Conservation (phyloP, 768 basidiomycete species). For the Termitomyces sp. region DNA sequence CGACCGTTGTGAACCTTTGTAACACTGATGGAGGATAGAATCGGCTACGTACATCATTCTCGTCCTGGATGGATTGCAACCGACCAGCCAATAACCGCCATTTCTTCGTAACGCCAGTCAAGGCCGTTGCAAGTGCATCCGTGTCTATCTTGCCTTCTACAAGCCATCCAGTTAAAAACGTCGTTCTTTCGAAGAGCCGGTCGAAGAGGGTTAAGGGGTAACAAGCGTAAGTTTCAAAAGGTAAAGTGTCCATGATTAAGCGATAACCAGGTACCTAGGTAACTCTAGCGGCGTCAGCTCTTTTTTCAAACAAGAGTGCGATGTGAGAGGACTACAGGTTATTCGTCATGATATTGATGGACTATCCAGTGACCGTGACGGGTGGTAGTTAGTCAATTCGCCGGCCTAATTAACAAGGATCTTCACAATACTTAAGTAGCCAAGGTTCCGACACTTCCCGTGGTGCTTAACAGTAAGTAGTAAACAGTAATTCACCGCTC, state of each 20-base stretch:
- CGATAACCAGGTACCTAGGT: background rate
- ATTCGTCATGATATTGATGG: background rate
- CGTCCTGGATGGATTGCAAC: slow-evolving; percentile 17
- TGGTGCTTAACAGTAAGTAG: background rate
- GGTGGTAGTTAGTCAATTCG: background rate
- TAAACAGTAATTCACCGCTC: background rate
- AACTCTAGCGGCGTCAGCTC: background rate
- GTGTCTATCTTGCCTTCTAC: slow-evolving; percentile 34
- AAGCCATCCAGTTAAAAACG: slow-evolving; percentile 39
- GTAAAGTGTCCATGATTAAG: slow-evolving; percentile 6
- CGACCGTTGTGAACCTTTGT: background rate
- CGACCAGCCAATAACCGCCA: slow-evolving; percentile 29
- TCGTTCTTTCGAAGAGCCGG: slow-evolving; percentile 29
- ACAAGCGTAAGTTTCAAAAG: slow-evolving; percentile 5
- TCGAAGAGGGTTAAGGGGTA: slow-evolving; percentile 34
- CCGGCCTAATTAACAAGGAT: background rate
- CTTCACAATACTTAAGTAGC: background rate
- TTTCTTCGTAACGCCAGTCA: slow-evolving; percentile 26
- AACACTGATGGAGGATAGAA: slow-evolving; percentile 1
- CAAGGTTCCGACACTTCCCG: background rate
- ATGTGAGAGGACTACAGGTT: background rate
- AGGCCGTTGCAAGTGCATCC: slow-evolving; percentile 23
- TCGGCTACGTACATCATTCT: slow-evolving; percentile 13
- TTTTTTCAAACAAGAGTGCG: background rate
- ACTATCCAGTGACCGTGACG: background rate